Evolutionary conservation across 257 asterid genomes (phyloP).

Genomic region (Petunia axillaris): DNA sequence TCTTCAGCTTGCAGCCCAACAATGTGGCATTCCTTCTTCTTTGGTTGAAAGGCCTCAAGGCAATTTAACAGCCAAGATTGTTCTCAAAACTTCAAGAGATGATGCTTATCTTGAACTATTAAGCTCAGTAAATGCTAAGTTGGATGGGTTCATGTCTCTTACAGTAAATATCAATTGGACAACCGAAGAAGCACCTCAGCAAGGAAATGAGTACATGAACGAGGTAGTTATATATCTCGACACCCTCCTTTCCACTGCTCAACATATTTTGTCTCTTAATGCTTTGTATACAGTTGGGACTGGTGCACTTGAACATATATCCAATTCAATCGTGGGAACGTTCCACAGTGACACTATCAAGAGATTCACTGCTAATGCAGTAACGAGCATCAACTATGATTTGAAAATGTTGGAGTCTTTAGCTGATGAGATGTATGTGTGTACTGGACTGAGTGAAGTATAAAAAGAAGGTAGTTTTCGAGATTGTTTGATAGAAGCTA

Average conservation of each 20-base stretch:
- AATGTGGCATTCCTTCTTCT: constrained; percentile 80
- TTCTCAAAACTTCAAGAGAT: constrained; percentile 78
- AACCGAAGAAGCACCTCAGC: constrained; percentile 60
- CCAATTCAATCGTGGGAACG: constrained; percentile 66
- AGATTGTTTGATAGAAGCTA: constrained; percentile 70
- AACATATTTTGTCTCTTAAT: constrained; percentile 76
- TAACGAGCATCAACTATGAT: constrained; percentile 55
- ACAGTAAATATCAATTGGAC: constrained; percentile 80
- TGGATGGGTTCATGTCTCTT: constrained; percentile 72
- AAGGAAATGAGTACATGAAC: constrained; percentile 62
- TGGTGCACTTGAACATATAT: constrained; percentile 79
- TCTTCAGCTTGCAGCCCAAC: constrained; percentile 93
- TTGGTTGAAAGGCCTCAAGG: constrained; percentile 77
- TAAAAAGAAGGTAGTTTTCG: constrained; percentile 73
- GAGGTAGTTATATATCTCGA: constrained; percentile 81
- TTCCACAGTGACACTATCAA: constrained; percentile 69
- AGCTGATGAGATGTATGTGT: constrained; percentile 76
- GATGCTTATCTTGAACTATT: constrained; percentile 78
- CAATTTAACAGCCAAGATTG: constrained; percentile 76
- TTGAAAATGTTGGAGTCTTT: constrained; percentile 69
- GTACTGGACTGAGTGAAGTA: constrained; percentile 73
- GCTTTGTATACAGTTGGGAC: constrained; percentile 82
- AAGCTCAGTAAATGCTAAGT: constrained; percentile 58
- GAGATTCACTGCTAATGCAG: constrained; percentile 72
- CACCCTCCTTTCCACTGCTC: constrained; percentile 81